Percentiles rank a stretch among this genome's conserved stretches.
These are phyloP conservation scores for Plasmodium gonderi DNA, from an alignment of 169 alveolate species.

Conservation along the genomic window DNA sequence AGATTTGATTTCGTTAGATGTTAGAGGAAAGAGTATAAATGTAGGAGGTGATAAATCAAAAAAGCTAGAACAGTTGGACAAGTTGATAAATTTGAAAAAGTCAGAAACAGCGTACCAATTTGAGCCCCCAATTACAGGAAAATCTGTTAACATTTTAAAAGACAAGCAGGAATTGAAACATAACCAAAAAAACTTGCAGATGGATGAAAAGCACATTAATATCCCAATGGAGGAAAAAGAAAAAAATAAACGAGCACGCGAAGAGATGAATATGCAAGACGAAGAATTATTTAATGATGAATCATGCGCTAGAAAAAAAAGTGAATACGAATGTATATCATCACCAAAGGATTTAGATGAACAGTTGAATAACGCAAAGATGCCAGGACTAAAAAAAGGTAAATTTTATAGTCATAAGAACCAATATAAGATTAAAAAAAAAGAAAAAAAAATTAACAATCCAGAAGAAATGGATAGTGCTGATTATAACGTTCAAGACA, in stretches of 20 bases:
- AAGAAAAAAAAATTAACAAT: neutral
- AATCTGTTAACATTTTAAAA: neutral
- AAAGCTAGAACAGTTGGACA: neutral
- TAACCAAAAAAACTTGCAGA: neutral
- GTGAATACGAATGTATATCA: too few relatives aligned
- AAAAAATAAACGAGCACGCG: neutral
- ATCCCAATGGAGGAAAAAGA: neutral
- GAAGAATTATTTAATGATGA: too few relatives aligned
- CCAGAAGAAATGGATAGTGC: neutral
- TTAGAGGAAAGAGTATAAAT: too few relatives aligned
- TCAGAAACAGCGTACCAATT: neutral
- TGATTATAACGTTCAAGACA: neutral
- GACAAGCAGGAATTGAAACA: neutral
- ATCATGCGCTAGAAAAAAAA: neutral
- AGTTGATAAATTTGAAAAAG: neutral
- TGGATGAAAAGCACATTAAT: neutral
- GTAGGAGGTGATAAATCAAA: neutral
- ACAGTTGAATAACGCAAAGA: neutral
- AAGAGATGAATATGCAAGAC: neutral
- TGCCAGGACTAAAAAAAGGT: neutral
- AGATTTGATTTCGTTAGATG: constrained; percentile 1
- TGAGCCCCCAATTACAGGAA: neutral
- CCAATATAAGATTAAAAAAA: neutral
- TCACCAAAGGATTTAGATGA: neutral
- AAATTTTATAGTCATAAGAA: neutral